Evolutionary conservation across 2,329 filamentous ascomycete genomes (phyloP).

Genomic region (Lachnellula subtilissima): DNA sequence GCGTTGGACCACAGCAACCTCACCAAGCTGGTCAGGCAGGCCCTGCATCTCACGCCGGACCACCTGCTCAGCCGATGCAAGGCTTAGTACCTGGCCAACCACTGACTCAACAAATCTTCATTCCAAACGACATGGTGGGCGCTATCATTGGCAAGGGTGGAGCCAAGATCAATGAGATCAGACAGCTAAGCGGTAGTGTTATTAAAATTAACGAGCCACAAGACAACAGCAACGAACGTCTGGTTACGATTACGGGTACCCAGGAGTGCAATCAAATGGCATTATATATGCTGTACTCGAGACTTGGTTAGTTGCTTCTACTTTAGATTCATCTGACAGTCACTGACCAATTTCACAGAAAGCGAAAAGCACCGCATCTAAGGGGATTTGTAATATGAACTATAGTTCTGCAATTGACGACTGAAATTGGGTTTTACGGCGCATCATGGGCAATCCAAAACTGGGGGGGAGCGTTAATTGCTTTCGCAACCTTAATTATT

Average conservation of each 20-base stretch:
- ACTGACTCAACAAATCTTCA: conserved; percentile 96
- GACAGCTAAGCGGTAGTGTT: conserved; percentile 92
- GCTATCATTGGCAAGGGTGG: conserved; percentile 98
- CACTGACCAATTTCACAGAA: conserved; percentile 44
- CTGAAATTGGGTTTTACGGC: background rate
- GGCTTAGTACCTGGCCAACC: conserved; percentile 74
- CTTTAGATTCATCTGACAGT: background rate
- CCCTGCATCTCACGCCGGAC: conserved; percentile 62
- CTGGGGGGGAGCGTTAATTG: background rate
- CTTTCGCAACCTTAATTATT: background rate
- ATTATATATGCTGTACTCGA: conserved; percentile 97
- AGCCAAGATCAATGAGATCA: conserved; percentile 98
- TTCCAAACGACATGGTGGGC: conserved; percentile 99
- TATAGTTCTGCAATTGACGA: background rate
- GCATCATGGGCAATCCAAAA: conserved; percentile 2
- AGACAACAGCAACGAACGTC: conserved; percentile 95
- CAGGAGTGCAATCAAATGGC: conserved; percentile 99
- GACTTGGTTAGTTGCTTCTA: conserved; percentile 65
- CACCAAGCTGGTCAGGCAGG: conserved; percentile 59
- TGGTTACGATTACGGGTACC: conserved; percentile 96
- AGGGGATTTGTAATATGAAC: conserved; percentile 7
- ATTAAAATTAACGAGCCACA: conserved; percentile 99
- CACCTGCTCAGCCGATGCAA: conserved; percentile 70
- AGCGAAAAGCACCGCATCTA: conserved; percentile 72
- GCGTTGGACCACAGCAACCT: conserved; percentile 73